A percentile compares a stretch with the other conserved stretches of the same genome.
Evolutionary conservation across 805 yeast genomes (phyloP).

Genomic region (Starmerella bombi): DNA sequence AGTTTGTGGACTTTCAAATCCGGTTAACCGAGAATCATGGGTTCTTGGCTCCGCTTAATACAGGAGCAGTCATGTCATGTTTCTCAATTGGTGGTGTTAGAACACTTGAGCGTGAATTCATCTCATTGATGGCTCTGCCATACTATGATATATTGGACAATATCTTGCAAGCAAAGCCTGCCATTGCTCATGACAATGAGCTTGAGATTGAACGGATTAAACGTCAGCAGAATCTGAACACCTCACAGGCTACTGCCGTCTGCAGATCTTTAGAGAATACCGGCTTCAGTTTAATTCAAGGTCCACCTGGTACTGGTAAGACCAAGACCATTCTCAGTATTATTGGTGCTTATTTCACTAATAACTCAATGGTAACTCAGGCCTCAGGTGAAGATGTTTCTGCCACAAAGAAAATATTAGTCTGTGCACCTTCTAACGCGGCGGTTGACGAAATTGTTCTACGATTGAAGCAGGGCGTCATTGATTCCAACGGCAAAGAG

Average conservation of each 20-base stretch:
- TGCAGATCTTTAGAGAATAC: conserved; percentile 48
- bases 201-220: conserved; percentile 35
- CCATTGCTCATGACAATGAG: conserved; percentile 22
- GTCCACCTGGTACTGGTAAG: conserved; percentile 98
- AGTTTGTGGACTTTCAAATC: conserved; percentile 57
- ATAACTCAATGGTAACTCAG: conserved; percentile 13
- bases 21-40: conserved; percentile 41
- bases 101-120: conserved; percentile 84
- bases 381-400: not conserved
- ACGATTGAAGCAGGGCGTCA: conserved; percentile 64
- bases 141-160: conserved; percentile 65
- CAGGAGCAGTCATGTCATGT: conserved; percentile 50
- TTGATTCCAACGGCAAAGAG: conserved; percentile 29
- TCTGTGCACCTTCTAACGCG: conserved; percentile 98
- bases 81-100: conserved; percentile 74
- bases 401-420: conserved; percentile 43
- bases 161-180: conserved; percentile 56
- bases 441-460: conserved; percentile 92
- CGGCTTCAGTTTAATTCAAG: conserved; percentile 89
- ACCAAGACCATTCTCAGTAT: conserved; percentile 92
- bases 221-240: conserved; percentile 48
- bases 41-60: conserved; percentile 43
- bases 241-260: conserved; percentile 85
- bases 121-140: conserved; percentile 66
- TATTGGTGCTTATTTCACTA: conserved; percentile 50